Evolutionary conservation across 2,329 filamentous ascomycete species (phyloP).

Genomic region (Epichloe elymi): DNA sequence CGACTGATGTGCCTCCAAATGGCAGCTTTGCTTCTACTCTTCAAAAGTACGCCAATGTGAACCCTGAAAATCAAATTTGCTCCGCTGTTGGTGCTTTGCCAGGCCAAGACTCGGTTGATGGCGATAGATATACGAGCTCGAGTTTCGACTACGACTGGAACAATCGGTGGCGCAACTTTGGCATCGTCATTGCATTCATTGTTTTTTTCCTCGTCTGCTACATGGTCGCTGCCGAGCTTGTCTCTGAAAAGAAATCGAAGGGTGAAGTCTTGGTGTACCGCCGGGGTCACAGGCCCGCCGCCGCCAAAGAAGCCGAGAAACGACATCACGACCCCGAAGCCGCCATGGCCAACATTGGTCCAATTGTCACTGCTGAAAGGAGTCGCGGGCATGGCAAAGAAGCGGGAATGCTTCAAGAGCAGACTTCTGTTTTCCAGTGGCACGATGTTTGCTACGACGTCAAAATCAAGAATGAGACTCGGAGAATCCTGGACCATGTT

Average conservation of each 20-base stretch:
- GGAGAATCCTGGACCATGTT: conserved; percentile 71
- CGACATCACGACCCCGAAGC: conserved; percentile 48
- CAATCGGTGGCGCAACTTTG: conserved; percentile 59
- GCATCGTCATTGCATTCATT: conserved; percentile 53
- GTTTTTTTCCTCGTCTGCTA: conserved; percentile 49
- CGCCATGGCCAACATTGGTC: conserved; percentile 35
- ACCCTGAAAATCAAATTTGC: conserved; percentile 38
- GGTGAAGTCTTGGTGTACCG: conserved; percentile 66
- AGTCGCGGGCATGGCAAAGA: conserved; percentile 25
- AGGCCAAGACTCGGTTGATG: conserved; percentile 38
- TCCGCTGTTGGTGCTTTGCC: conserved; percentile 42
- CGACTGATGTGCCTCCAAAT: conserved; percentile 13
- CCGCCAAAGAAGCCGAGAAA: conserved; percentile 44
- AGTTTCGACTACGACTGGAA: conserved; percentile 42
- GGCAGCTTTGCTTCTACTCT: conserved; percentile 5
- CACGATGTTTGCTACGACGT: conserved; percentile 64
- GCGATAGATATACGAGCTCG: conserved; percentile 41
- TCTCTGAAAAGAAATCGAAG: conserved; percentile 56
- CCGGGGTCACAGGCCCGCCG: conserved; percentile 49
- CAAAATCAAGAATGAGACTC: conserved; percentile 64
- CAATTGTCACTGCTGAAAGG: conserved; percentile 31
- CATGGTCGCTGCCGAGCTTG: conserved; percentile 51
- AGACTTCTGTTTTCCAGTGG: conserved; percentile 78
- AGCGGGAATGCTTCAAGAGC: conserved; percentile 30
- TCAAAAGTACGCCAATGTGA: conserved; percentile 13